Percentiles rank a stretch among this genome's conserved stretches.
phyloP scores from a whole-genome alignment of 1,139 yeast species.

The Saccharomyces hybrid region DNA sequence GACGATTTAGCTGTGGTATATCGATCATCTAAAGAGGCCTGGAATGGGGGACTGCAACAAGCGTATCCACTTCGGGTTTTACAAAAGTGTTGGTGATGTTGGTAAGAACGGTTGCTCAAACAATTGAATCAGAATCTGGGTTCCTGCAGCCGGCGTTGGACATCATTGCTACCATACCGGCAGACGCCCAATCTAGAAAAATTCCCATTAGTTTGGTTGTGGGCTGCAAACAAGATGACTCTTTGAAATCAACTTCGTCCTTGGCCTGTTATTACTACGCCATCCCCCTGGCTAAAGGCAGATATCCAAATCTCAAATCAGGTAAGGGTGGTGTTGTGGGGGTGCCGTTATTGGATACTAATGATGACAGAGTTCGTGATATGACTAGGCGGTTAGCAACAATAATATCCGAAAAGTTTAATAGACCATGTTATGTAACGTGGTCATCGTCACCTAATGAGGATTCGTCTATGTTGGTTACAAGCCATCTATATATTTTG shows the following conservation, averaged over 20 bases:
- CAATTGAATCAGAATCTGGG: neutral
- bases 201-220: constrained; percentile 16
- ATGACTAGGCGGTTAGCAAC: constrained; percentile 24
- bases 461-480: constrained; percentile 5
- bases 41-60: neutral
- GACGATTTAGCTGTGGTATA: neutral
- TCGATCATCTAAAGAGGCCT: neutral
- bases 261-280: constrained; percentile 4
- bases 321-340: constrained; percentile 16
- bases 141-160: constrained; percentile 9
- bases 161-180: constrained; percentile 15
- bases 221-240: constrained; percentile 1
- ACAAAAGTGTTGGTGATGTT: neutral
- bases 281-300: neutral
- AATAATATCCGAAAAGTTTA: constrained; percentile 20
- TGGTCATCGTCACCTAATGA: constrained; percentile 12
- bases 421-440: constrained; percentile 26
- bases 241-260: neutral
- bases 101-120: neutral
- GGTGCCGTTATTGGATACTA: constrained; percentile 21
- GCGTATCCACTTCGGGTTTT: neutral
- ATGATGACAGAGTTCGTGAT: constrained; percentile 23
- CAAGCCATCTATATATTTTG: constrained; percentile 19
- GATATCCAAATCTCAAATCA: neutral
- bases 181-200: constrained; percentile 9